A percentile compares a stretch with the other conserved stretches of the same genome.
These are phyloP conservation scores for Zymoseptoria crescenta DNA, from an alignment of 2,329 filamentous ascomycete species.

Conservation along the genomic window DNA sequence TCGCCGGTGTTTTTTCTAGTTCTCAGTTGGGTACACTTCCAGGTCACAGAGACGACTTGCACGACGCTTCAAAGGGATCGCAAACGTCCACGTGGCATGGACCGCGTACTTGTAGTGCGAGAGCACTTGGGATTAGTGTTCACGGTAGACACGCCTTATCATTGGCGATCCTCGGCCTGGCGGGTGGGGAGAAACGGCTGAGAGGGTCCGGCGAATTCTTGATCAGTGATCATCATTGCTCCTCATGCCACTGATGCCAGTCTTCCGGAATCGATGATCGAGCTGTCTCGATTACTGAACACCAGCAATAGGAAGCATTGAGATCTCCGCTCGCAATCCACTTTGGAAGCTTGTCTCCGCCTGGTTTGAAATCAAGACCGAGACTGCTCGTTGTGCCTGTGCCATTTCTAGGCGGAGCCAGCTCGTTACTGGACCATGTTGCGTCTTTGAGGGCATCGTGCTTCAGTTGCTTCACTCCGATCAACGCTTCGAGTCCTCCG, in stretches of 20 bases:
- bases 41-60: not conserved
- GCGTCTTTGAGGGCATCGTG: not conserved
- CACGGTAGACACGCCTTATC: not conserved
- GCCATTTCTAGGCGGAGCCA: not conserved
- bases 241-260: not conserved
- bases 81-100: not conserved
- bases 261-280: not conserved
- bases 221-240: not conserved
- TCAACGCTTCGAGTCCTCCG: not conserved
- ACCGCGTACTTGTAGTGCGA: not conserved
- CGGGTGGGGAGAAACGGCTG: not conserved
- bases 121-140: not conserved
- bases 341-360: not conserved
- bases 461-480: not conserved
- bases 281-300: not conserved
- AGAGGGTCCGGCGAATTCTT: not conserved
- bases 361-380: not conserved
- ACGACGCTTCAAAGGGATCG: not conserved
- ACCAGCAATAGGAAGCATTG: not conserved
- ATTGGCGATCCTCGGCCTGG: not conserved
- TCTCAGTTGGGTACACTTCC: too few species aligned
- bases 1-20: too few species aligned
- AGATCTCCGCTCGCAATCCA: not conserved
- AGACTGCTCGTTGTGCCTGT: not conserved
- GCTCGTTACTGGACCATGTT: not conserved